Percentiles rank a stretch among this genome's conserved stretches.
Conservation (phyloP, 257 asterid genomes). For the Misopates orontium region DNA sequence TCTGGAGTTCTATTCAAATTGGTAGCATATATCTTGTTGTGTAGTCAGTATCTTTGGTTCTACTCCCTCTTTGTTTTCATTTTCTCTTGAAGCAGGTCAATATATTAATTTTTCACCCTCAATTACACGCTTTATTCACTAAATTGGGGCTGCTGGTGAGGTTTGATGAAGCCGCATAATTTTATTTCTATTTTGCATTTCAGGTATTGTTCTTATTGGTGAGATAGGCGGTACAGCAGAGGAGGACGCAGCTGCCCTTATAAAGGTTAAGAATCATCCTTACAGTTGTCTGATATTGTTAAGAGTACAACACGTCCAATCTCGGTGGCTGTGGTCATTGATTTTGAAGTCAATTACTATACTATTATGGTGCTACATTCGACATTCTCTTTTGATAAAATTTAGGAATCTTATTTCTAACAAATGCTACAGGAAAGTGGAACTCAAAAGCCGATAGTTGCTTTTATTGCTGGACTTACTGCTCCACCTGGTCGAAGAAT, state of each 20-base stretch:
- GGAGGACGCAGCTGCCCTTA: conserved; percentile 96
- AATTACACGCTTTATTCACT: background rate
- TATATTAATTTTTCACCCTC: background rate
- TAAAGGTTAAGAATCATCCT: conserved; percentile 56
- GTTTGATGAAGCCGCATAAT: conserved; percentile 19
- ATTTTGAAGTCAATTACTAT: background rate
- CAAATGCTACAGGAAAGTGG: conserved; percentile 75
- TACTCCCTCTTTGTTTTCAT: too few species aligned
- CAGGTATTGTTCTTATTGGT: conserved; percentile 91
- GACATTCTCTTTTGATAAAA: conserved; percentile 5
- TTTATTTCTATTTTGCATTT: conserved; percentile 27
- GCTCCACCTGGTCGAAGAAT: conserved; percentile 99
- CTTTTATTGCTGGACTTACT: conserved; percentile 97
- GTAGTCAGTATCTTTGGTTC: too few species aligned
- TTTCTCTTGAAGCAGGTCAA: background rate
- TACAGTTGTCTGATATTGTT: conserved; percentile 17
- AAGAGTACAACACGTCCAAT: background rate
- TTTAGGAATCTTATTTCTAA: conserved; percentile 12
- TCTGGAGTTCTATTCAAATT: too few species aligned
- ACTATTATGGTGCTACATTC: conserved; percentile 14
- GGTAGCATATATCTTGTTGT: too few species aligned
- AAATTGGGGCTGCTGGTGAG: background rate
- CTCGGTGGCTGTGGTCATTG: conserved; percentile 1
- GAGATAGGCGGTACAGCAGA: conserved; percentile 99
- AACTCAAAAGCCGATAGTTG: conserved; percentile 85